Base-by-base conservation (phyloP, 1,284 basidiomycete species). In the Malassezia furfur region DNA sequence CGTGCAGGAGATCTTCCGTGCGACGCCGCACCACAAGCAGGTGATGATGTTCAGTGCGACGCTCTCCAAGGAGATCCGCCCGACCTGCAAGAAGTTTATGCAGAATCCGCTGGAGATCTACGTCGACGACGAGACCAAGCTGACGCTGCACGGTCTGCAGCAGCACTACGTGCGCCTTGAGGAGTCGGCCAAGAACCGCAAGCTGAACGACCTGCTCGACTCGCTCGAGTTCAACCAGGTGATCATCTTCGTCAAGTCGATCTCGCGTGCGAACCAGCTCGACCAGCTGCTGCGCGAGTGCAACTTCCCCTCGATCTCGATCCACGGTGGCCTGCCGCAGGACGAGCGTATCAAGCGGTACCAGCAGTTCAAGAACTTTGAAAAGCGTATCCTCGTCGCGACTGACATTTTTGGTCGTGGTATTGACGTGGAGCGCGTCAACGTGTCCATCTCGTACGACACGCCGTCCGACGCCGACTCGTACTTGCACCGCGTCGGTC, bases 1-100 rank as follows among this genome's bases (percentile, higher is more conserved):
- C 77, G 93, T 99, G 61, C 94, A 99, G 83, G 94, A 99, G 80
- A 96, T 99, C 72, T 99, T 98, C 84, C 86, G 91, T 68, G 84
- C 90, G 15, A 98, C 94, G n/a, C 94, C 94, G 55, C 93, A 96
- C 78, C 91, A 96, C 83, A 99, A 99, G 81, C 94, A 99, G 81
- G 94, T 99, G 64, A 98, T 98, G 94, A 98, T 99, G 94, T 99
- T 99, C 81, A 93, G 89, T 69, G 94, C 94, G 44, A 99, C 94
- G 0, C 80, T 99, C 60, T 84, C 90, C 55, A 98, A 98, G 81
- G 94, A 98, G 64, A 93, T 98, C 60, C 83, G 94, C 55, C 83
- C 85, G 7, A 96, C 91, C 0, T 99, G 94, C 83, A 98, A 98
- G 80, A 98, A 98, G 78, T 99, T 99, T 77, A 99, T 99, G 94